These are phyloP conservation scores for Metschnikowia similis DNA, from an alignment of 805 yeast genomes.

Conservation along the genomic window DNA sequence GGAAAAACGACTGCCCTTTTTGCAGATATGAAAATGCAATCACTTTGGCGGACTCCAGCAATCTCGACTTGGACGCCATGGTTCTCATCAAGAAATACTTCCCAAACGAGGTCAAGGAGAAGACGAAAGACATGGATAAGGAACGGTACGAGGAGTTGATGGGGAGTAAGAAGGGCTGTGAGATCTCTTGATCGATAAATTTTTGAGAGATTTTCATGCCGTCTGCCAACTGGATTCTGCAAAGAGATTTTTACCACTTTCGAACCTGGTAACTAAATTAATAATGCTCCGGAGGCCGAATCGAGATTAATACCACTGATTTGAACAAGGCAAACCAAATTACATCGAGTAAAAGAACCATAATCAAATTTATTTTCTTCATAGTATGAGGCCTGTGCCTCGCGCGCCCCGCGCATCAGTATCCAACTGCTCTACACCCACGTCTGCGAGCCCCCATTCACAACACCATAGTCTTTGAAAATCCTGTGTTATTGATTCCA, in stretches of 20 bases:
- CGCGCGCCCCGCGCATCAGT: conserved; percentile 1
- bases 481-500: no score
- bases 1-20: conserved; percentile 61
- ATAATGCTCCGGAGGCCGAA: no score
- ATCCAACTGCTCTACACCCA: no score
- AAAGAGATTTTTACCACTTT: no score
- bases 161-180: conserved; percentile 21
- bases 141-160: conserved; percentile 33
- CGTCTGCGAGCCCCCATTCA: not conserved
- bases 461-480: no score
- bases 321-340: no score
- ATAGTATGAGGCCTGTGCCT: not conserved
- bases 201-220: no score
- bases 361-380: no score
- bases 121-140: conserved; percentile 48
- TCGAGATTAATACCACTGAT: no score
- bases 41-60: conserved; percentile 52
- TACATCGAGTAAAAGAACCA: no score
- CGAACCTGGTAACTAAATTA: no score
- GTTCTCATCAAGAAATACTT: conserved; percentile 54
- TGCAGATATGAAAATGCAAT: conserved; percentile 55
- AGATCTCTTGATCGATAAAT: conserved; percentile 8
- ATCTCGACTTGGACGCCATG: conserved; percentile 54
- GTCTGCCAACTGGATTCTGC: no score
- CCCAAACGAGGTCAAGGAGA: conserved; percentile 63